phyloP scores from a whole-genome alignment of 306 rosid species.

The Prunus fruticosa region DNA sequence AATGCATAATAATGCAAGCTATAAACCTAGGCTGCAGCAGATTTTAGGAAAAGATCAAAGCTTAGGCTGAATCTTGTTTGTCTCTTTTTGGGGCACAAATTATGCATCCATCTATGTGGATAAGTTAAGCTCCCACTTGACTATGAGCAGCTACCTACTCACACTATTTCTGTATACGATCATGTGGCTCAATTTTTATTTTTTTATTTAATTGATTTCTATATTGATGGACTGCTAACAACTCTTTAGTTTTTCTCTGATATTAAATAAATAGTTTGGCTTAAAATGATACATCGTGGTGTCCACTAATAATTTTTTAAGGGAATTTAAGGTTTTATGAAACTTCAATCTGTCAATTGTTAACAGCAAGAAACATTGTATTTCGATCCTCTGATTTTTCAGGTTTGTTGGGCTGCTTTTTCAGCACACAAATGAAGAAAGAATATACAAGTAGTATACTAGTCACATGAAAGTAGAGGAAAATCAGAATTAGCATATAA shows the following conservation, averaged over 20 bases:
- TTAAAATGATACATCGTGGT: neutral
- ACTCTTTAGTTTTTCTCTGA: neutral
- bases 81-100: too few relatives aligned
- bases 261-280: neutral
- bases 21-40: neutral
- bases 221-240: neutral
- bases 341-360: neutral
- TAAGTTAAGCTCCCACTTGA: neutral
- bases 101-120: neutral
- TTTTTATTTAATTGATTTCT: neutral
- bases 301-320: neutral
- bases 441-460: too few relatives aligned
- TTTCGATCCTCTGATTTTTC: neutral
- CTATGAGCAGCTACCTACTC: neutral
- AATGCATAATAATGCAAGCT: neutral
- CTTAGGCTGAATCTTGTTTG: neutral
- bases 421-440: too few relatives aligned
- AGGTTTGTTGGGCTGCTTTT: neutral
- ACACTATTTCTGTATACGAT: neutral
- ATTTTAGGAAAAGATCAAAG: neutral
- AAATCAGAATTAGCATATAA: too few relatives aligned
- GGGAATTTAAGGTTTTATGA: neutral
- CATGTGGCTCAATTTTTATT: neutral
- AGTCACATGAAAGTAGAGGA: too few relatives aligned
- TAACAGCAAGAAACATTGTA: neutral